phyloP scores from a whole-genome alignment of 1,139 yeast genomes.

The Suhomyces wounanorum region DNA sequence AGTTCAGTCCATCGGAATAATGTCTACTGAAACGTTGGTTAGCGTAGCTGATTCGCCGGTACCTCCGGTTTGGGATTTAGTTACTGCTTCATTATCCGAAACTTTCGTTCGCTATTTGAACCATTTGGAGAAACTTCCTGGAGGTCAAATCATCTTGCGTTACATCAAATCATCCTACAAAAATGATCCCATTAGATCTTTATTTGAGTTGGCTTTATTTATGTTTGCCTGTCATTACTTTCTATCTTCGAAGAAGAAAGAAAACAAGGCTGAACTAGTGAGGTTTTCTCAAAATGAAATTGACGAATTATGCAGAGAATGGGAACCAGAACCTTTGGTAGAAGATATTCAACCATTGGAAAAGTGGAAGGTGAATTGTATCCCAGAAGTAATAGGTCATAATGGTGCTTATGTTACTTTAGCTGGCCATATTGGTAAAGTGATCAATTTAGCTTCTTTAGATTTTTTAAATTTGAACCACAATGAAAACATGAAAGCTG shows the following conservation, averaged over 20 bases:
- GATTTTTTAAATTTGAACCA: slow-evolving; percentile 64
- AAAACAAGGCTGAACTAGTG: slow-evolving; percentile 72
- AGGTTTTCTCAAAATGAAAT: slow-evolving; percentile 66
- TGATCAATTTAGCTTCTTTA: slow-evolving; percentile 62
- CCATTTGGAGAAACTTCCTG: slow-evolving; percentile 59
- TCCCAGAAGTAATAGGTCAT: slow-evolving; percentile 64
- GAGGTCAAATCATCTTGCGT: slow-evolving; percentile 72
- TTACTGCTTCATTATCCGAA: slow-evolving; percentile 37
- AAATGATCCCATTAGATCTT: slow-evolving; percentile 89
- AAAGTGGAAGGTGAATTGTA: slow-evolving; percentile 59
- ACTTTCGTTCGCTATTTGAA: slow-evolving; percentile 40
- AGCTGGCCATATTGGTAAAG: slow-evolving; percentile 29
- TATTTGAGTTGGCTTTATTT: slow-evolving; percentile 75
- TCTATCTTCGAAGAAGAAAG: slow-evolving; percentile 77
- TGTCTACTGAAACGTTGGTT: slow-evolving; percentile 8
- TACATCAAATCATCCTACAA: slow-evolving; percentile 89
- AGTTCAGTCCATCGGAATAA: not conserved
- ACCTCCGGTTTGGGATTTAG: slow-evolving; percentile 44
- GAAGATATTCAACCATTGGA: slow-evolving; percentile 54
- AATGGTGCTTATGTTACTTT: slow-evolving; percentile 52
- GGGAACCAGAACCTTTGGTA: slow-evolving; percentile 88
- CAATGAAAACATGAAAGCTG: slow-evolving; percentile 48
- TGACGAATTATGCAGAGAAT: slow-evolving; percentile 82
- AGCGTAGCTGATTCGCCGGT: slow-evolving; percentile 7
- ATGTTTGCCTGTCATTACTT: slow-evolving; percentile 88